Conservation (phyloP, 805 yeast genomes). For the Sugiyamaella smithiae region DNA sequence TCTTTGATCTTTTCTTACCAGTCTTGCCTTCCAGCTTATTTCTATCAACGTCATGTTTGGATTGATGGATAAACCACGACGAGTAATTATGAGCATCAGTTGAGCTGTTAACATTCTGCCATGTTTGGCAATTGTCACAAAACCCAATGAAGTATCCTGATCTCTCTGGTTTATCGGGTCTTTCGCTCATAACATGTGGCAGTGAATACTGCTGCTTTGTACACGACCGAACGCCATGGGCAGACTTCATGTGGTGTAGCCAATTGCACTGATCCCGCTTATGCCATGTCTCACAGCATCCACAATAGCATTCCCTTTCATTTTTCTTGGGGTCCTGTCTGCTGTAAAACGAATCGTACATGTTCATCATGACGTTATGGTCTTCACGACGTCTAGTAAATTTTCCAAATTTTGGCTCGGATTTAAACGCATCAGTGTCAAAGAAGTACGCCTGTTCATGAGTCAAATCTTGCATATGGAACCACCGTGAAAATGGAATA, state of each 20-base stretch:
- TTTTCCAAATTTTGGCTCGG: conserved; percentile 12
- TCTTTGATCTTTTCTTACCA: conserved; percentile 21
- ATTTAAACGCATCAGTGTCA: conserved; percentile 16
- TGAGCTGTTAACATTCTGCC: conserved; percentile 24
- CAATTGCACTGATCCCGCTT: conserved; percentile 25
- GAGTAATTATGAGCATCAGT: conserved; percentile 18
- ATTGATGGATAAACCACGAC: conserved; percentile 26
- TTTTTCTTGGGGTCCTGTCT: conserved; percentile 10
- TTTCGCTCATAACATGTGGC: conserved; percentile 20
- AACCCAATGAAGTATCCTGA: conserved; percentile 21
- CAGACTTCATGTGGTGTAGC: conserved; percentile 26
- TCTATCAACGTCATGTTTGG: conserved; percentile 22
- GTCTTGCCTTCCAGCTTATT: conserved; percentile 20
- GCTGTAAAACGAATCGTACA: conserved; percentile 22
- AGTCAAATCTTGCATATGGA: conserved; percentile 19
- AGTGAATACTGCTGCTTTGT: conserved; percentile 23
- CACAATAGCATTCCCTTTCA: conserved; percentile 23
- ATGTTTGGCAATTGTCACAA: conserved; percentile 23
- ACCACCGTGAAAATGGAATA: conserved; percentile 18
- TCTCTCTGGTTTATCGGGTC: conserved; percentile 20
- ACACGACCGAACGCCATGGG: conserved; percentile 24
- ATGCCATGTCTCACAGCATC: conserved; percentile 23
- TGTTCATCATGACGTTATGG: conserved; percentile 15
- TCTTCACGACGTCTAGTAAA: conserved; percentile 12
- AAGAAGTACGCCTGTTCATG: conserved; percentile 13